phyloP scores from a whole-genome alignment of 805 yeast genomes.

The Pichia manshurica region DNA sequence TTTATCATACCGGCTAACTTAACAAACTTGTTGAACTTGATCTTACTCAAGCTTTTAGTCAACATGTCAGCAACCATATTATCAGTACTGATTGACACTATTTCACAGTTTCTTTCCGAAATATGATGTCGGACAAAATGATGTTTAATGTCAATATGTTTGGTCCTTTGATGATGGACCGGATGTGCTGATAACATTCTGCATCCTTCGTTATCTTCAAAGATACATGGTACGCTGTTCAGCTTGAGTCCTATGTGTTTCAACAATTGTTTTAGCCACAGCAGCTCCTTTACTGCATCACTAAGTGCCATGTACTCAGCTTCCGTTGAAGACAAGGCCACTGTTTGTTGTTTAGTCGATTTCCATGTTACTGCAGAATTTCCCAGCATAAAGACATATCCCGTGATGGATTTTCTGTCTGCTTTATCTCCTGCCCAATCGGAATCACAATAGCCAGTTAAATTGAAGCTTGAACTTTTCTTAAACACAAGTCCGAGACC shows the following conservation, averaged over 20 bases:
- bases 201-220: constrained; percentile 5
- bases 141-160: constrained; percentile 5
- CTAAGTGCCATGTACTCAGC: no score
- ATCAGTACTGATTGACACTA: neutral
- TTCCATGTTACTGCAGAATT: constrained; percentile 3
- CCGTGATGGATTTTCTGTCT: constrained; percentile 13
- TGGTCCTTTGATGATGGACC: constrained; percentile 5
- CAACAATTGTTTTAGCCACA: neutral
- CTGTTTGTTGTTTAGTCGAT: constrained; percentile 1
- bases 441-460: constrained; percentile 12
- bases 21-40: no score
- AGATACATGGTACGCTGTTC: neutral
- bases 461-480: neutral
- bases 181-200: constrained; percentile 1
- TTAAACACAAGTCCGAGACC: neutral
- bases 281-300: no score
- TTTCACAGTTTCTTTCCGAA: neutral
- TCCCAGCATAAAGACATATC: constrained; percentile 7
- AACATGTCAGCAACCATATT: no score
- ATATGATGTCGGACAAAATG: constrained; percentile 2
- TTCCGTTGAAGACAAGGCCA: neutral
- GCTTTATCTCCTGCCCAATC: constrained; percentile 13
- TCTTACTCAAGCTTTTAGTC: no score
- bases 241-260: neutral
- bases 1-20: no score